Base-by-base conservation (phyloP, 805 yeast genomes). In the Candida ficus region DNA sequence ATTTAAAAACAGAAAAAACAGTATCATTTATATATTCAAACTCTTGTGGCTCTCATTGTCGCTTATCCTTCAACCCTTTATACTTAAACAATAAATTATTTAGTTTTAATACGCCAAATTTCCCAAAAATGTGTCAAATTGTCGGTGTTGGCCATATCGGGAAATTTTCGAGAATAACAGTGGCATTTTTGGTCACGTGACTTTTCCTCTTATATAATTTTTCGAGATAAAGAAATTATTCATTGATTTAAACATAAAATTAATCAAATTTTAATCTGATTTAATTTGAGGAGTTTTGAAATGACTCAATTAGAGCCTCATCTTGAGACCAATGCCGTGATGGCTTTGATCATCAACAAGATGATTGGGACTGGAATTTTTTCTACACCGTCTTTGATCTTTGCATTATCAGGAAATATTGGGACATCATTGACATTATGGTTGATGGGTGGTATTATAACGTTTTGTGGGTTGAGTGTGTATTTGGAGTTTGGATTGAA, bases 321-420 rank as follows among this genome's bases (percentile, higher is more conserved):
- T 29, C 44, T 54, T 4, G 50, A 48, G 5, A 32, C 49, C 9
- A 27, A 38, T 6, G 46, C 57, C 1, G 52, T 50, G n/a, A 54
- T 56, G 56, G 48, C 60, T 0, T 52, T 82, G 39, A 76, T 79
- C 55, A 63, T 81, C 45, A 82, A 82, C 59, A 70, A 82, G 50
- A 80, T 80, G 76, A 73, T 82, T 38, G 90, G 90, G 31, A 80
- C 88, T 3, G 90, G 89, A 21, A 78, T 82, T 29, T 82, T 81
- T 59, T 69, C 80, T 30, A 76, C 84, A 4, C 83, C 87, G 1
- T 74, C 85, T 4, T 70, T 81, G 21, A 78, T 82, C 28, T 80
- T 73, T 47, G 54, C 64, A 9, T 60, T 74, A 31, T 61, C 78
- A 4, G 85, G 86, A 4, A 71, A 78, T 10, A 80, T 80, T 6